phyloP scores from a whole-genome alignment of 495 filamentous ascomycete genomes.

The Daldinia decipiens region DNA sequence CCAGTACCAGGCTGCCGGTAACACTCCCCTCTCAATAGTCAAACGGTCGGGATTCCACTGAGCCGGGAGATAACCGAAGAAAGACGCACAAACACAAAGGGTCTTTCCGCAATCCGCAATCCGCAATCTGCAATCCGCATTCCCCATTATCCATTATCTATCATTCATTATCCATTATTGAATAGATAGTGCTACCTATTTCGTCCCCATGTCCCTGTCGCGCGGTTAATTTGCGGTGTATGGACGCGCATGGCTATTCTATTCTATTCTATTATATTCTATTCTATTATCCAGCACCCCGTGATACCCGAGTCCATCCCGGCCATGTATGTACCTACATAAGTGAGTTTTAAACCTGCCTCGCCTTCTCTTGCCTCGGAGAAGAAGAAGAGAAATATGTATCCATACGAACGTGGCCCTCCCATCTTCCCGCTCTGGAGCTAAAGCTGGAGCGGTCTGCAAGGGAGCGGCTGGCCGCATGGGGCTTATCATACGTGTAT shows the following conservation, averaged over 20 bases:
- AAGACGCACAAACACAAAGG: not conserved
- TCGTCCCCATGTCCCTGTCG: not conserved
- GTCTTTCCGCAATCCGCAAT: not conserved
- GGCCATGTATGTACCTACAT: too few relatives aligned
- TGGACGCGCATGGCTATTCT: not conserved
- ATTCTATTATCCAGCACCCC: not conserved
- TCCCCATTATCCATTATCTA: too few relatives aligned
- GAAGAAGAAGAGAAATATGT: not conserved
- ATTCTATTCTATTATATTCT: not conserved
- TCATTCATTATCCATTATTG: too few relatives aligned
- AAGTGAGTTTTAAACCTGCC: not conserved
- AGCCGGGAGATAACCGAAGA: slow-evolving; percentile 2
- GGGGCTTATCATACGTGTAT: slow-evolving; percentile 2
- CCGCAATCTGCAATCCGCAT: not conserved
- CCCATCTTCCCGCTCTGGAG: not conserved
- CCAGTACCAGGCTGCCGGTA: slow-evolving; percentile 23
- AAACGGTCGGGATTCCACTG: slow-evolving; percentile 15
- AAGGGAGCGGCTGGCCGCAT: slow-evolving; percentile 4
- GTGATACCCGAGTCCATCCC: not conserved
- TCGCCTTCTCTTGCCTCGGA: not conserved
- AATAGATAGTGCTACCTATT: not conserved
- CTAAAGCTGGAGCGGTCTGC: not conserved
- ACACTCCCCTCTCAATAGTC: slow-evolving; percentile 18
- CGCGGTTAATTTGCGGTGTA: slow-evolving; percentile 6
- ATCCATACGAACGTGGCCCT: not conserved